Base-by-base conservation (phyloP, 805 yeast species). In the Saccharomycopsis selenospora region DNA sequence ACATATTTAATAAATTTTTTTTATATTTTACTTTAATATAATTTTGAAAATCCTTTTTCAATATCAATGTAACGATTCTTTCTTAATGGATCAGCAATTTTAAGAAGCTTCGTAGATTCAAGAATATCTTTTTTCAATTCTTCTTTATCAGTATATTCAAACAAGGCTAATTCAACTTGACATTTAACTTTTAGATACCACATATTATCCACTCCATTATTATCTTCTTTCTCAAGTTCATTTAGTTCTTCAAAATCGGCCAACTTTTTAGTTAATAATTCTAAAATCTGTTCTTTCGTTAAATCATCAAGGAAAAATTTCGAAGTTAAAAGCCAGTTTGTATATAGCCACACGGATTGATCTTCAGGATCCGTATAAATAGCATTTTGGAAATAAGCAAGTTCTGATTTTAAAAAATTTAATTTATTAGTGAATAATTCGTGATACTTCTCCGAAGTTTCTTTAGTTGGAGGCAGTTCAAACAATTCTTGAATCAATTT, bases 351-450 rank as follows among this genome's bases (percentile, higher is more conserved):
- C 0, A 87, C 84, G 0, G 96, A 85, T 40, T 95, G 90, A 60
- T 93, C 99, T 46, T 86, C 91, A 0, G 95, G 90, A 61, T 93
- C 98, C 56, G 95, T 87, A 60, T 81, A 87, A 66, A 88, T 78
- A 0, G 98, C 99, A 25, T 86, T 82, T 51, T 80, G 82, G 30
- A 89, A 72, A 55, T 84, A 72, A 2, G 73, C 73, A 38, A 89
- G 64, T 62, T 93, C 99, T 17, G 69, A 65, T 0, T 52, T 50
- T 4, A 87, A 61, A 45, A 80, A 70, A 0, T 56, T 52, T 24
- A 57, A 41, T 7, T 56, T 55, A 47, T 72, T 71, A 2, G 64
- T 55, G 23, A 57, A 58, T 24, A 56, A 52, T 3, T 55, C 48
- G 2, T 50, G 44, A 40, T 59, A 55, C 51, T 61, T 45, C n/a